Percentiles rank a stretch among this genome's conserved stretches.
Evolutionary conservation across 2,329 filamentous ascomycete genomes (phyloP).

Genomic region (Monilinia aucupariae): DNA sequence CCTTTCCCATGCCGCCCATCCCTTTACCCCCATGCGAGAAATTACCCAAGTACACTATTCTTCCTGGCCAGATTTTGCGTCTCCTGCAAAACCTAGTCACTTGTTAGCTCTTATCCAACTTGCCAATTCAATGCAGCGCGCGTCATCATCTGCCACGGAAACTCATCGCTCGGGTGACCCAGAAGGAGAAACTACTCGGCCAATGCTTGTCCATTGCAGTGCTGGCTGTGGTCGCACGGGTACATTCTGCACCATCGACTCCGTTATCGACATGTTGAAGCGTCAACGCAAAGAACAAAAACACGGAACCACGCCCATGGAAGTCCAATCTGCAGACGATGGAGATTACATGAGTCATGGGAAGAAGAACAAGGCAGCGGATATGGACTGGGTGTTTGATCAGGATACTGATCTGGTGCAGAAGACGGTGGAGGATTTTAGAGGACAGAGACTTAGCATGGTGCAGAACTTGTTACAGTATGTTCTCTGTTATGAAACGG

Average conservation of each 20-base stretch:
- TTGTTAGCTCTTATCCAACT: conserved; percentile 86
- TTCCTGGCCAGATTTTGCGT: conserved; percentile 96
- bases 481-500: conserved; percentile 92
- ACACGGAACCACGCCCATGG: conserved; percentile 39
- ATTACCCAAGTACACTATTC: conserved; percentile 93
- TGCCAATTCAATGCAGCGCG: conserved; percentile 67
- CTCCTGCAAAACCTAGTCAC: conserved; percentile 81
- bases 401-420: conserved; percentile 74
- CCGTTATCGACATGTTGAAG: conserved; percentile 93
- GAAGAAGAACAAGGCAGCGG: conserved; percentile 11
- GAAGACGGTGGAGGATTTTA: conserved; percentile 85
- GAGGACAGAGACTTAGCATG: conserved; percentile 86
- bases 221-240: conserved; percentile 94
- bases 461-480: conserved; percentile 91
- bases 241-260: conserved; percentile 94
- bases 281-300: conserved; percentile 54
- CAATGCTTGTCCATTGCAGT: conserved; percentile 89
- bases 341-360: conserved; percentile 30
- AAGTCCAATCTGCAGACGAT: conserved; percentile 28
- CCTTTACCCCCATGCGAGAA: conserved; percentile 82
- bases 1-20: conserved; percentile 67
- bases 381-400: conserved; percentile 62
- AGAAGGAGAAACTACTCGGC: conserved; percentile 51
- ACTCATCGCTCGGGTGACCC: conserved; percentile 52
- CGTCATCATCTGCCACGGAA: conserved; percentile 30